These are phyloP conservation scores for Phytophthora multivora DNA, from an alignment of 352 stramenopile genomes.

Conservation along the genomic window DNA sequence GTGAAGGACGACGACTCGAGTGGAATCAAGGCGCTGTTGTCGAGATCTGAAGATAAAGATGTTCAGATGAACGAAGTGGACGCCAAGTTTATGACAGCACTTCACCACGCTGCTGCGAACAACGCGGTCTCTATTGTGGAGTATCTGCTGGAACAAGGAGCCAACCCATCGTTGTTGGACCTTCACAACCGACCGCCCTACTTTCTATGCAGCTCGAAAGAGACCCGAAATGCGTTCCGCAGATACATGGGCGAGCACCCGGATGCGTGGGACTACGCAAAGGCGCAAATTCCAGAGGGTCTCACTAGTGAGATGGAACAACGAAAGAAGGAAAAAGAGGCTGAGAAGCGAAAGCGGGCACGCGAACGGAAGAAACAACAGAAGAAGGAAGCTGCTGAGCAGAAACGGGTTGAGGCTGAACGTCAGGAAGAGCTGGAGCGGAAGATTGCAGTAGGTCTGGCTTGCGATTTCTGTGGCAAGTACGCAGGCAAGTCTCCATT, in stretches of 20 bases:
- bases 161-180: constrained; percentile 88
- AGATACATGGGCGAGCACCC: constrained; percentile 84
- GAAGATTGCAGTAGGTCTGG: constrained; percentile 77
- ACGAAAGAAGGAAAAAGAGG: constrained; percentile 85
- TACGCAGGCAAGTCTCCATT: constrained; percentile 90
- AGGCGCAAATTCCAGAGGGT: constrained; percentile 72
- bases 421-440: constrained; percentile 63
- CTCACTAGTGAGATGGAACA: constrained; percentile 86
- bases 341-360: constrained; percentile 88
- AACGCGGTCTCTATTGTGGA: constrained; percentile 53
- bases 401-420: constrained; percentile 71
- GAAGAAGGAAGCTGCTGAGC: constrained; percentile 74
- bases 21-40: constrained; percentile 48
- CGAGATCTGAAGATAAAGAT: constrained; percentile 11
- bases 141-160: constrained; percentile 81
- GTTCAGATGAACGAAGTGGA: constrained; percentile 66
- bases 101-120: constrained; percentile 71
- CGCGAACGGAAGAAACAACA: constrained; percentile 92
- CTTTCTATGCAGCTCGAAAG: constrained; percentile 89
- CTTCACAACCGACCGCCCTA: constrained; percentile 85
- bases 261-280: constrained; percentile 78
- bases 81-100: constrained; percentile 70
- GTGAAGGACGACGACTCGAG: constrained; percentile 40
- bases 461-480: constrained; percentile 82
- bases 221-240: constrained; percentile 91